Conservation (phyloP, 2,329 filamentous ascomycete species). For the Hypoxylon sp. region DNA sequence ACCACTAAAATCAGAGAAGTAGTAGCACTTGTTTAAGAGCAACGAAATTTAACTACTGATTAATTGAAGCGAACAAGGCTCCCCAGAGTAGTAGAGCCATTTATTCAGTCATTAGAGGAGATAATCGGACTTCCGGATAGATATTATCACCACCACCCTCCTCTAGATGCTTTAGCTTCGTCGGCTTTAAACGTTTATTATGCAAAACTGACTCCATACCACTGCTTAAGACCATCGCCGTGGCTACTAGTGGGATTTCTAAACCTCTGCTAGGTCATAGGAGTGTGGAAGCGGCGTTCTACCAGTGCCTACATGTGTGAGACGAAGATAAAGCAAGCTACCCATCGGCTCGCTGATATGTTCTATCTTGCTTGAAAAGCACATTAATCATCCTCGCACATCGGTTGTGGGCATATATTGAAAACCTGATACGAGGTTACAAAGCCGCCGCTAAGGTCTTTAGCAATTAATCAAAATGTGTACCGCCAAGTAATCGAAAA, state of each 20-base stretch:
- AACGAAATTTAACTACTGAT: constrained; percentile 7
- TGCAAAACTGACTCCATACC: background rate
- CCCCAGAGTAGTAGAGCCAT: constrained; percentile 22
- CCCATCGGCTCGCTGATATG: constrained; percentile 17
- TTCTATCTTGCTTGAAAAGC: constrained; percentile 22
- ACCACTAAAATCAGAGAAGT: constrained; percentile 13
- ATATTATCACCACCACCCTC: constrained; percentile 7
- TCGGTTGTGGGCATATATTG: constrained; percentile 46
- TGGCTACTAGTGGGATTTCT: constrained; percentile 3
- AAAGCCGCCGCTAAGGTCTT: constrained; percentile 25
- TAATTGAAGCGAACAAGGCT: constrained; percentile 10
- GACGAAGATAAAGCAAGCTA: constrained; percentile 27
- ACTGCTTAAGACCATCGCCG: constrained; percentile 9
- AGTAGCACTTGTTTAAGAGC: constrained; percentile 15
- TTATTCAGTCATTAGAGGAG: constrained; percentile 5
- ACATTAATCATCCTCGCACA: constrained; percentile 25
- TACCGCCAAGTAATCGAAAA: constrained; percentile 35
- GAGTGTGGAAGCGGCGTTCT: constrained; percentile 4
- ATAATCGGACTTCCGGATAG: constrained; percentile 39
- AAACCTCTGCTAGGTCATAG: constrained; percentile 8
- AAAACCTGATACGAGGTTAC: constrained; percentile 46
- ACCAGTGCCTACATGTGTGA: constrained; percentile 16
- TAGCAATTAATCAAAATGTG: constrained; percentile 34
- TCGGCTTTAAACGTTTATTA: constrained; percentile 10
- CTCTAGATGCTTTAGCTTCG: background rate